Evolutionary conservation across 73 alveolate species (phyloP), one percentile per base, ranked within the genome.

Genomic region (Paramecium tetraurelia): DNA sequence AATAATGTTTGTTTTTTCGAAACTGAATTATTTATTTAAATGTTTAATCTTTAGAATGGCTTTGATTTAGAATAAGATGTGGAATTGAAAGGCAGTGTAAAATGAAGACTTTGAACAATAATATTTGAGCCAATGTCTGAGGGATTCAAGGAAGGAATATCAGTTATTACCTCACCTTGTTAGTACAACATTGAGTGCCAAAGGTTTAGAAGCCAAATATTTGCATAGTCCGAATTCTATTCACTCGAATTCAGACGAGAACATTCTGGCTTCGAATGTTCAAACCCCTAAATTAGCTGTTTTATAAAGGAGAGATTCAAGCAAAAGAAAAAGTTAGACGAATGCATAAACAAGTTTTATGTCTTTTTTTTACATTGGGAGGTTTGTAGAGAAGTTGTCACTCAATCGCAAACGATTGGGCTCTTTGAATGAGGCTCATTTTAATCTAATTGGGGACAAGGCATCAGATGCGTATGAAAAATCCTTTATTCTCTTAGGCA

Each of bases 61-160:
- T 63, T 63, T 63, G 84, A 63, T 63, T 63, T 31, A 31, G 84
- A 63, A 63, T 63, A 63, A 16, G 84, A 63, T 63, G 24, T 63
- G 0, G 84, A 63, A 63, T 63, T 63, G 31, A 33, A 63, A 33
- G 50, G 84, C 84, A 11, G 84, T 63, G 24, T 41, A 75, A 6
- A 75, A 75, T 41, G 87, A 75, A 38, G 87, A 75, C 59, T 75
- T 38, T 75, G 87, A 75, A 41, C 20, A 75, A 75, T 75, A 75
- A 18, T 75, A 75, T 75, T 41, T 75, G 40, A 22, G 87, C 9
- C 12, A 75, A 36, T 75, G 87, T 20, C 16, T 75, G 8, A 12
- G 21, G n/a, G 87, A 75, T 29, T 31, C 87, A 75, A 36, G 20
- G 38, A 75, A 41, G n/a, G 59, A 75, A 38, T 29, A 75, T 41